phyloP scores from a whole-genome alignment of 2,329 filamentous ascomycete species.

The Alternaria sp. region DNA sequence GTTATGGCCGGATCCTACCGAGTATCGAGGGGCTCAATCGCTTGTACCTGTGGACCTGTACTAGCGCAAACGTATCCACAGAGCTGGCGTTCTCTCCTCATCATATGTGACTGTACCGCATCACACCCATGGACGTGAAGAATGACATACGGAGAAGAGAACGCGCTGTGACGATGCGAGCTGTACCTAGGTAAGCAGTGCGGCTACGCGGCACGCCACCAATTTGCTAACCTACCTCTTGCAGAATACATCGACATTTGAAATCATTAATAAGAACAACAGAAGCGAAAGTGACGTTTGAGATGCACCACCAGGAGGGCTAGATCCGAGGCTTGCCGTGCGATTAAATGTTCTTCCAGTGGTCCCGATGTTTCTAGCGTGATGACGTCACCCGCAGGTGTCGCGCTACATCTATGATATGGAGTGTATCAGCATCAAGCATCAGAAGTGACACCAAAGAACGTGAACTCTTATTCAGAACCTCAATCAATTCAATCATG shows the following conservation, averaged over 20 bases:
- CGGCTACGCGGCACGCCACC: neutral
- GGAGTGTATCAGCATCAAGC: neutral
- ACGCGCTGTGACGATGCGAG: neutral
- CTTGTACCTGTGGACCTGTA: neutral
- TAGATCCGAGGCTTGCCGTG: neutral
- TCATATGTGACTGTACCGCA: neutral
- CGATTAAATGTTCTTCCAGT: conserved; percentile 4
- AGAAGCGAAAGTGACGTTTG: neutral
- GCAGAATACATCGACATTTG: neutral
- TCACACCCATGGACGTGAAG: neutral
- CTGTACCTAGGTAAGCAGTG: neutral
- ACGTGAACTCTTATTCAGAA: neutral
- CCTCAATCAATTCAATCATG: conserved; percentile 7
- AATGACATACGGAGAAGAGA: neutral
- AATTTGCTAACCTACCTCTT: neutral
- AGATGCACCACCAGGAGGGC: neutral
- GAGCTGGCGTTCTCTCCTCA: neutral
- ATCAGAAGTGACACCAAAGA: neutral
- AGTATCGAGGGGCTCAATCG: neutral
- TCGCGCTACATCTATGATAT: neutral
- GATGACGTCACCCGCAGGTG: conserved; percentile 1
- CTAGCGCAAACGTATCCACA: neutral
- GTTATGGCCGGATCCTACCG: neutral
- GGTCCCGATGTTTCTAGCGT: neutral
- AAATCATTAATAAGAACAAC: neutral